Percentiles rank a stretch among this genome's conserved stretches.
Conservation (phyloP, 306 rosid species). For the Prosopis cineraria region DNA sequence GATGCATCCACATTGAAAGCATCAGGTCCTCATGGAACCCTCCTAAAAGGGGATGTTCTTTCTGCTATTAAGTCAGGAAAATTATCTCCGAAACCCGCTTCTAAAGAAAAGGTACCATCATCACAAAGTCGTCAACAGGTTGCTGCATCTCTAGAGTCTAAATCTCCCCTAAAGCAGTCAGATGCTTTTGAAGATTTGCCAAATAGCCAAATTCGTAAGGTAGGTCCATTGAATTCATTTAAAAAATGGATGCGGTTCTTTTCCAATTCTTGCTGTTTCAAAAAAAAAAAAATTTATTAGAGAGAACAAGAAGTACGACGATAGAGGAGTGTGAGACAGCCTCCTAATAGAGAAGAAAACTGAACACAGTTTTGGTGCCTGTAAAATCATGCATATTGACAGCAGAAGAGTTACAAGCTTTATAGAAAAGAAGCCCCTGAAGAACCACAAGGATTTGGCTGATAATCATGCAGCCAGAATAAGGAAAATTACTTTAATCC, state of each 20-base stretch:
- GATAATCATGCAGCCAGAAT: no score
- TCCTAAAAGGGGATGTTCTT: conserved; percentile 92
- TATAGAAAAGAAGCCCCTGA: no score
- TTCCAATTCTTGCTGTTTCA: conserved; percentile 20
- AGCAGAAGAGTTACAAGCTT: no score
- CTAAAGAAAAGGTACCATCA: conserved; percentile 60
- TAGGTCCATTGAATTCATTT: conserved; percentile 36
- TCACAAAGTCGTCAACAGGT: conserved; percentile 53
- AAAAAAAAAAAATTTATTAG: neutral
- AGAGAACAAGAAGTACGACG: neutral
- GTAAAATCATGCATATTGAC: no score
- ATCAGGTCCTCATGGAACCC: conserved; percentile 81
- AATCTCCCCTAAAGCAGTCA: conserved; percentile 50
- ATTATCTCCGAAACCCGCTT: conserved; percentile 54
- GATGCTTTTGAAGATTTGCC: conserved; percentile 85
- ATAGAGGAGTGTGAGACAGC: neutral
- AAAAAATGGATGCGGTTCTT: conserved; percentile 15
- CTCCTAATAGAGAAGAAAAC: neutral
- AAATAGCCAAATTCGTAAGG: conserved; percentile 96
- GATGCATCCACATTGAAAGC: conserved; percentile 74
- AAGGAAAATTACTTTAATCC: no score
- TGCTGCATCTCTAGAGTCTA: conserved; percentile 48
- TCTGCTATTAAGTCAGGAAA: conserved; percentile 81
- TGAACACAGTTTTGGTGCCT: no score
- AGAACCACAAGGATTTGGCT: no score